Evolutionary conservation across 2,329 filamentous ascomycete species (phyloP).

Genomic region (Ilyonectria mors-panacis): DNA sequence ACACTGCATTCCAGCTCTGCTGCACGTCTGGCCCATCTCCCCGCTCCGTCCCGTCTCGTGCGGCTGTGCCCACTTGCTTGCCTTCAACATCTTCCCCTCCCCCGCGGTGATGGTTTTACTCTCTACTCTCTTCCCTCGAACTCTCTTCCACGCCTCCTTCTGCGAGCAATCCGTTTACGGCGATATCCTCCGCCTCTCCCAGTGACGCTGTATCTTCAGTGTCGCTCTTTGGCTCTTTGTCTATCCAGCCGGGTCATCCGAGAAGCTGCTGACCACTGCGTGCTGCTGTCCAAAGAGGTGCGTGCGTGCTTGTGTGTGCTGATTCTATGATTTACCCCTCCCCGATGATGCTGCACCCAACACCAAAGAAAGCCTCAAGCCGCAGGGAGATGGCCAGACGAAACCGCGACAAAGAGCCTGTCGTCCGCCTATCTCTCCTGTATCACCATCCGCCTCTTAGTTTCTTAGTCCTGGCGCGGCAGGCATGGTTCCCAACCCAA

Average conservation of each 20-base stretch:
- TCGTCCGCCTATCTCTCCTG: not conserved
- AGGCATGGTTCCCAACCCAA: conserved; percentile 19
- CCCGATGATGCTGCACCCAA: not conserved
- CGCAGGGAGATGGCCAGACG: not conserved
- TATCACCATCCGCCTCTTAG: conserved; percentile 1
- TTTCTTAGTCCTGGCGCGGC: conserved; percentile 1
- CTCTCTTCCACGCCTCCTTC: not conserved
- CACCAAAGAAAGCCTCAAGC: not conserved
- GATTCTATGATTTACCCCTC: not conserved
- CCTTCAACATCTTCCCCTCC: not conserved
- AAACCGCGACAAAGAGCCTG: not conserved
- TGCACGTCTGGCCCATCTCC: not conserved
- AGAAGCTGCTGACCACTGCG: not conserved
- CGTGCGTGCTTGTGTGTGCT: not conserved
- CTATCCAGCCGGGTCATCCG: not conserved
- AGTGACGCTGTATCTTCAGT: not conserved
- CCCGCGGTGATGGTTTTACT: not conserved
- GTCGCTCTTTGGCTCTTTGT: not conserved
- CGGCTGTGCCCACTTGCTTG: conserved; percentile 9
- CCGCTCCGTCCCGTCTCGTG: not conserved
- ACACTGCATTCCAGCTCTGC: not conserved
- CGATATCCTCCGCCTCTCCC: not conserved
- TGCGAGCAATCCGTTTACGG: not conserved
- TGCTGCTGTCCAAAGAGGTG: conserved; percentile 1
- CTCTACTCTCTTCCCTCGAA: not conserved